Base-by-base conservation (phyloP, 164 flowering plant species). In the Cinnamomum chago region DNA sequence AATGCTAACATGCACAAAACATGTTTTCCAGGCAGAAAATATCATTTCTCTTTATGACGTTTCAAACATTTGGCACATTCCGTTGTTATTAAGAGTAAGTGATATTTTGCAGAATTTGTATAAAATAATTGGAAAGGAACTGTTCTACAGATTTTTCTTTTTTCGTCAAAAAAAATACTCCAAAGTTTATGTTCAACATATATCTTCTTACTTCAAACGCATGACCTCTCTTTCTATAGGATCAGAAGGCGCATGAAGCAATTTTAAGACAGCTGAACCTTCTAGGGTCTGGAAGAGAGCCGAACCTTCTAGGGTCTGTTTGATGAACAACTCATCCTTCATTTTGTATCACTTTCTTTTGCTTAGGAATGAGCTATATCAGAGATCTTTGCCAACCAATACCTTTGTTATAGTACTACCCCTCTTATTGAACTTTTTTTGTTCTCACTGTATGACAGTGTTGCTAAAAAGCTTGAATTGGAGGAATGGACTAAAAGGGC, bases 191-290 rank as follows among this genome's bases (percentile, higher is more conserved):
- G 27, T 14, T 28, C 69, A 67, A 33, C 47, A 14, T 28, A 30
- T 67, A 30, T 55, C 60, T 55, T 28, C 62, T 55, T 15, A 17
- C 33, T 23, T 72, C 13, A 17, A 4, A 25, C 35, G 58, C 20
- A 23, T 60, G 47, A 24, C 58, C 27, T 64, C 58, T 69, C 55
- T 27, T 23, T 60, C 55, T 50, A 64, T 70, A 96, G 99, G 94
- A 91, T 70, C 99, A 96, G 80, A 94, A 88, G 79, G 97, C 98
- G 71, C 99, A 96, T 83, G 86, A 88, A 80, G 97, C 98, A 73
- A 90, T 96, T 76, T 79, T 94, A 83, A 96, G 85, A 82, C 91
- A 52, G 72, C 85, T 95, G 76, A 84, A 91, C 72, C 94, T 94
- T 82, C 73, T 15, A 18, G 73, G 97, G 35, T 4, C 35, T 30